phyloP scores from a whole-genome alignment of 2,329 filamentous ascomycete genomes.

The Colletotrichum tanaceti region DNA sequence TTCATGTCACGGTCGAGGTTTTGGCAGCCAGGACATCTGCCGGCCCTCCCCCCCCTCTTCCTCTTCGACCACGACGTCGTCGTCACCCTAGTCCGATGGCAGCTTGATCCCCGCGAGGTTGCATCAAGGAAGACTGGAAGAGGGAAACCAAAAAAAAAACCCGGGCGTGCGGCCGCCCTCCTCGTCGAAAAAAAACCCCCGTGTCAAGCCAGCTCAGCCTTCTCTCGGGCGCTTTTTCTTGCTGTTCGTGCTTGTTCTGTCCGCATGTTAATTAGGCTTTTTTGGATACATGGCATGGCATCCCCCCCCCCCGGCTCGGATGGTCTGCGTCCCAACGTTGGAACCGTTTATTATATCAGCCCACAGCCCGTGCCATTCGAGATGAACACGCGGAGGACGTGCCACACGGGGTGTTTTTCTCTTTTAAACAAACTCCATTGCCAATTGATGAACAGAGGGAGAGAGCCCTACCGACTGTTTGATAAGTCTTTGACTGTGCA shows the following conservation, averaged over 20 bases:
- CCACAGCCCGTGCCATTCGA: constrained; percentile 11
- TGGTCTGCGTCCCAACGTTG: neutral
- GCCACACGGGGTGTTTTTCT: too few species aligned
- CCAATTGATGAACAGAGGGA: neutral
- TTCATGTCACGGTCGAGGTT: constrained; percentile 32
- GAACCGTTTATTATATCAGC: constrained; percentile 14
- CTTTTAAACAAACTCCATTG: neutral
- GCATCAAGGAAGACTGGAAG: constrained; percentile 16
- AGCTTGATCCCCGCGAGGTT: constrained; percentile 26
- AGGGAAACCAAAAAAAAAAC: neutral
- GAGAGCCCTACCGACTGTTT: neutral
- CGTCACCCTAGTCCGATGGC: constrained; percentile 9
- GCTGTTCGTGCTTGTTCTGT: too few species aligned
- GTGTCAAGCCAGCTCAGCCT: constrained; percentile 12
- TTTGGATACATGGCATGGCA: too few species aligned
- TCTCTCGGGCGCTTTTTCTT: too few species aligned
- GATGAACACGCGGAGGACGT: neutral
- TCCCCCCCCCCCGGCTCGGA: too few species aligned
- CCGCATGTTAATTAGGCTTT: too few species aligned
- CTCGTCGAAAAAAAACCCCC: neutral
- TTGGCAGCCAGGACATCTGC: constrained; percentile 27
- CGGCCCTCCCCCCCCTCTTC: constrained; percentile 18
- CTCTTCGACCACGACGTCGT: constrained; percentile 1
- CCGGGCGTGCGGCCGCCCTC: too few species aligned
- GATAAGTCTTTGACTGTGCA: neutral